phyloP scores from a whole-genome alignment of 306 rosid species.

The Albizia julibrissin region DNA sequence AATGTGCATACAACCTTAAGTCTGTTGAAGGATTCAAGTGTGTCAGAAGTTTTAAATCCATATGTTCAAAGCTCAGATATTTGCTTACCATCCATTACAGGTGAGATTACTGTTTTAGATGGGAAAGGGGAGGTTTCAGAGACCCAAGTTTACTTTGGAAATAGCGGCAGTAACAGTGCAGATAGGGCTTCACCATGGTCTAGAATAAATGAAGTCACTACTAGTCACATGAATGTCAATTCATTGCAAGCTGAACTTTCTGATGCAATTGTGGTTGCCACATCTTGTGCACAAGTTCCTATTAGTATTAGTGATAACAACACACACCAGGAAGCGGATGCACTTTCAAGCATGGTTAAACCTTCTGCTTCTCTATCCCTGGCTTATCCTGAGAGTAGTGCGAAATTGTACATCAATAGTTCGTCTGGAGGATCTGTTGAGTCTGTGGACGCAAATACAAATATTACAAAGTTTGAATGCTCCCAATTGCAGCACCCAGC shows the following conservation, averaged over 20 bases:
- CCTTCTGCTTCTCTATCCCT: conserved; percentile 33
- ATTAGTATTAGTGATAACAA: conserved; percentile 38
- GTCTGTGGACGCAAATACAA: conserved; percentile 36
- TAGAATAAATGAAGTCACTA: conserved; percentile 48
- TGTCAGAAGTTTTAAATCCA: conserved; percentile 44
- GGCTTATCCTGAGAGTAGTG: conserved; percentile 42
- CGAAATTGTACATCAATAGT: conserved; percentile 34
- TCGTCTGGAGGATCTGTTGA: conserved; percentile 43
- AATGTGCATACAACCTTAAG: conserved; percentile 41
- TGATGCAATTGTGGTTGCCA: conserved; percentile 39
- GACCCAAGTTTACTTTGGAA: conserved; percentile 35
- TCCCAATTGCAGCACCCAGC: conserved; percentile 42
- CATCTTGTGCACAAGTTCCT: conserved; percentile 45
- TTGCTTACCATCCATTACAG: conserved; percentile 37
- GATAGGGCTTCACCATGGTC: conserved; percentile 36
- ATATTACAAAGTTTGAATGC: conserved; percentile 34
- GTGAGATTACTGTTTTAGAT: conserved; percentile 31
- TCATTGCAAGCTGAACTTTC: conserved; percentile 37
- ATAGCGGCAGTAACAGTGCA: conserved; percentile 33
- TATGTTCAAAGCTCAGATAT: conserved; percentile 46
- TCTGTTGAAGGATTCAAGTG: conserved; percentile 38
- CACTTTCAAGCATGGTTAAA: conserved; percentile 36
- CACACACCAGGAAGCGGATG: conserved; percentile 39
- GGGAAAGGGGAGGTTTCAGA: conserved; percentile 40
- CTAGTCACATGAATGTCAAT: conserved; percentile 30